Evolutionary conservation across 1,139 yeast genomes (phyloP), one percentile per base, ranked within the genome.

Genomic region (Yamadazyma friedrichii): DNA sequence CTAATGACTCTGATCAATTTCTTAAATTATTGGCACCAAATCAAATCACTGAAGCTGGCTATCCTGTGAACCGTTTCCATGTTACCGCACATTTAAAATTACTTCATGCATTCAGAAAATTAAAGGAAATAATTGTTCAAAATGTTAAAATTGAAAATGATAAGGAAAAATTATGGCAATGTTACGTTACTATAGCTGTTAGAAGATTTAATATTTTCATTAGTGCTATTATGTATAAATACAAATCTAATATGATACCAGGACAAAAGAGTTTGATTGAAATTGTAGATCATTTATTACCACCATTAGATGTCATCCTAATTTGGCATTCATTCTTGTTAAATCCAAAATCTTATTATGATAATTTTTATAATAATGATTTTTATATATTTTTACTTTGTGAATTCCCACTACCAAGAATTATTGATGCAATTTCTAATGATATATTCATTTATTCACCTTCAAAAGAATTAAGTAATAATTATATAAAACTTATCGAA

Each of bases 261-360:
- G n/a, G 12, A 8, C 29, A 26, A n/a, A 25, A 6, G 9, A n/a
- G 13, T 13, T 28, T 28, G 3, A 28, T 12, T 28, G n/a, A 28
- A n/a, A 4, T 28, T 4, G 13, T 35, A 28, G 27, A 25, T 25
- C 4, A 4, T 39, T 15, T 36, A 6, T 10, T 37, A 3, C 40
- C 40, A 8, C 39, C 39, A n/a, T 17, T 36, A 44, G 74, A 68
- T 44, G 61, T 70, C 8, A 40, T 70, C 6, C 55, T 70, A 62
- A 68, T 68, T 1, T 70, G 74, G 75, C 74, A 70, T 49, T 46
- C 56, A 32, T 55, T 54, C 40, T 31, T 48, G 27, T 36, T 49
- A 20, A 49, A 49, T 36, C 53, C 59, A 5, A 50, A 50, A 28
- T 46, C 61, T 1, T 61, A 6, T 39, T 57, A 62, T 42, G 72